Evolutionary conservation across 2,329 filamentous ascomycete species (phyloP), one percentile per base, ranked within the genome.

Genomic region (Hypoxylon rubiginosum): DNA sequence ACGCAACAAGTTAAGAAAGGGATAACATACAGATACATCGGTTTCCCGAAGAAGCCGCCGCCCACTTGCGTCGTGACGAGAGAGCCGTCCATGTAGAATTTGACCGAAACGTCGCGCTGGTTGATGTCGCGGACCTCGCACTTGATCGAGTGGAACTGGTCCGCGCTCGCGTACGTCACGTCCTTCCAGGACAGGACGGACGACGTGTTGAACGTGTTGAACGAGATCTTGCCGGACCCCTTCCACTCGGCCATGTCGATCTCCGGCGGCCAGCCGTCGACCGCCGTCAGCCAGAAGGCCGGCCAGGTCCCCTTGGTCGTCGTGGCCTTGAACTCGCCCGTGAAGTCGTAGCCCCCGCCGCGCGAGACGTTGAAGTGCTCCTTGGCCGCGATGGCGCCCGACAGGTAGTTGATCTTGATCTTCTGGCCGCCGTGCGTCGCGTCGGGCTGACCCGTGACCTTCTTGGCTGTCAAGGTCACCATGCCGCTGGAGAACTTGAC

Each of bases 161-260:
- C 78, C 0, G 85, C 80, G 56, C 71, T 78, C 2, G 81, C 74
- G 67, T 88, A 88, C 0, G 74, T 74, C 6, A 86, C 81, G 66
- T 88, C 81, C 43, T 79, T 77, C 41, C 83, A 80, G 3, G 79
- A 74, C 2, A 87, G 81, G 48, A 82, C 72, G 4, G 78, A 82
- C 32, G 81, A 76, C 2, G 75, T 77, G 61, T 77, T 77, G 69
- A 77, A 77, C 1, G 85, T 87, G 69, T 87, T 87, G 77, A 87
- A 87, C 32, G 80, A 83, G 64, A 87, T 84, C 71, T 85, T 83
- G 15, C 85, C 85, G 34, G 75, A 80, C n/a, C 86, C 86, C 72
- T 88, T 88, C 86, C 86, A 88, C 75, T 88, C 86, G 1, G 86
- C 86, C 76, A 88, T 81, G 72, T 88, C 86, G 59, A 88, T 82